Percentiles rank a stretch among this genome's conserved stretches.
Conservation (phyloP, 768 basidiomycete genomes). For the Nidularia sp. region DNA sequence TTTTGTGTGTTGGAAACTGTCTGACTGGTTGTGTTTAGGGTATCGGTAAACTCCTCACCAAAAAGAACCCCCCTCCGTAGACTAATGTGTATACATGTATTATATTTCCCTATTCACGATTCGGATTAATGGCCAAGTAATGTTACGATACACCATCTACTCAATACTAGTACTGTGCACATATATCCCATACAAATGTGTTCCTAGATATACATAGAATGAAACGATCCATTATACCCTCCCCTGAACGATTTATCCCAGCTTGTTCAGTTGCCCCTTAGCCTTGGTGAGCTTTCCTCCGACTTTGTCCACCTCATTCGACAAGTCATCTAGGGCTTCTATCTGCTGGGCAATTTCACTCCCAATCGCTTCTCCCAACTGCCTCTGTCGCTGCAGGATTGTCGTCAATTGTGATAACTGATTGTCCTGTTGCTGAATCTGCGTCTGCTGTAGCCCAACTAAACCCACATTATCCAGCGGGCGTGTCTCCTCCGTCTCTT, state of each 20-base stretch:
- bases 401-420: slow-evolving; percentile 79
- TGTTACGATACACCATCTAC: not conserved
- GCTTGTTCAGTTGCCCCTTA: slow-evolving; percentile 77
- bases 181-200: slow-evolving; percentile 6
- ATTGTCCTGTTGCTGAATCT: slow-evolving; percentile 81
- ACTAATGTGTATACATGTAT: not conserved
- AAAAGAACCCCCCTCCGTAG: slow-evolving; percentile 20
- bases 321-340: slow-evolving; percentile 79
- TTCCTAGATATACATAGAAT: slow-evolving; percentile 2
- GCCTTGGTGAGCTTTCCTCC: slow-evolving; percentile 75
- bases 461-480: slow-evolving; percentile 84
- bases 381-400: slow-evolving; percentile 79
- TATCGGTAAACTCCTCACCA: slow-evolving; percentile 49
- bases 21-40: slow-evolving; percentile 36
- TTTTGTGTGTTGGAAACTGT: not conserved
- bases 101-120: slow-evolving; percentile 10
- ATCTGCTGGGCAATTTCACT: slow-evolving; percentile 81
- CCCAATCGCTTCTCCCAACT: slow-evolving; percentile 82
- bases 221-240: slow-evolving; percentile 1
- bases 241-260: slow-evolving; percentile 42
- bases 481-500: slow-evolving; percentile 83
- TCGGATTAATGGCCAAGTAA: not conserved
- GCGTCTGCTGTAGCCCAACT: slow-evolving; percentile 70
- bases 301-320: slow-evolving; percentile 71
- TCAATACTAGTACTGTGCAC: not conserved